Percentiles rank a stretch among this genome's conserved stretches.
These are phyloP conservation scores for Rhizophlyctis rosea DNA, from an alignment of 192 early-diverging fungal species.

Conservation along the genomic window DNA sequence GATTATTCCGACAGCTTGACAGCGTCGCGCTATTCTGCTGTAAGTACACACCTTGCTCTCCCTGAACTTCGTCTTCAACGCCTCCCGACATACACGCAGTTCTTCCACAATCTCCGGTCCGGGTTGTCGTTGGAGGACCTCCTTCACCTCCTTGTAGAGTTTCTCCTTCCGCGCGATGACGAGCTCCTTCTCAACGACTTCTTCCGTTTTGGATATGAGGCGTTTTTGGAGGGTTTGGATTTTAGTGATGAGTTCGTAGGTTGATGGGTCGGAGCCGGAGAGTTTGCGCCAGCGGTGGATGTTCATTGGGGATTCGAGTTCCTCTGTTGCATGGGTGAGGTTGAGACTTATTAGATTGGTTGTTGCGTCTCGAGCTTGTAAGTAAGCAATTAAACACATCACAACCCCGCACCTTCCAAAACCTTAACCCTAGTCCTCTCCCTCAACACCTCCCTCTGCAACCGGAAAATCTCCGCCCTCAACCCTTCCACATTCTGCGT, in stretches of 20 bases:
- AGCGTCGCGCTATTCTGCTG: slow-evolving; percentile 1
- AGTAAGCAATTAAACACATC: background rate
- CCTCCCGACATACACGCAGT: slow-evolving; percentile 46
- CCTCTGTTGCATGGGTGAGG: slow-evolving; percentile 39
- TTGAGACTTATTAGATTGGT: background rate
- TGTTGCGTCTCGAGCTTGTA: background rate
- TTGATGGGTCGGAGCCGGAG: slow-evolving; percentile 56
- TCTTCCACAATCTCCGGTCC: slow-evolving; percentile 58
- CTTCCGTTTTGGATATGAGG: slow-evolving; percentile 59
- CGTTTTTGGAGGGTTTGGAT: slow-evolving; percentile 61
- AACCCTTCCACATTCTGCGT: slow-evolving; percentile 56
- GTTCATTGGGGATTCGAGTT: slow-evolving; percentile 63
- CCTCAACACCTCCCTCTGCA: slow-evolving; percentile 56
- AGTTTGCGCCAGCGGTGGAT: slow-evolving; percentile 63
- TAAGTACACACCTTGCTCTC: slow-evolving; percentile 47
- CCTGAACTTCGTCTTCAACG: slow-evolving; percentile 46
- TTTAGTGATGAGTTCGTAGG: slow-evolving; percentile 60
- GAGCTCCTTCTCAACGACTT: slow-evolving; percentile 62
- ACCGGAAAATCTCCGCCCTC: slow-evolving; percentile 50
- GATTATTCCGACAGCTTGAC: background rate
- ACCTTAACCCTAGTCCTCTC: slow-evolving; percentile 59
- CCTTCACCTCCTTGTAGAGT: slow-evolving; percentile 57
- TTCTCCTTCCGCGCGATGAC: slow-evolving; percentile 57
- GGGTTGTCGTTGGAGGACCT: slow-evolving; percentile 53
- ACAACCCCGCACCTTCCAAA: slow-evolving; percentile 59